Percentiles rank a stretch among this genome's conserved stretches.
Conservation (phyloP, 345 rosid genomes). For the Excoecaria agallocha region DNA sequence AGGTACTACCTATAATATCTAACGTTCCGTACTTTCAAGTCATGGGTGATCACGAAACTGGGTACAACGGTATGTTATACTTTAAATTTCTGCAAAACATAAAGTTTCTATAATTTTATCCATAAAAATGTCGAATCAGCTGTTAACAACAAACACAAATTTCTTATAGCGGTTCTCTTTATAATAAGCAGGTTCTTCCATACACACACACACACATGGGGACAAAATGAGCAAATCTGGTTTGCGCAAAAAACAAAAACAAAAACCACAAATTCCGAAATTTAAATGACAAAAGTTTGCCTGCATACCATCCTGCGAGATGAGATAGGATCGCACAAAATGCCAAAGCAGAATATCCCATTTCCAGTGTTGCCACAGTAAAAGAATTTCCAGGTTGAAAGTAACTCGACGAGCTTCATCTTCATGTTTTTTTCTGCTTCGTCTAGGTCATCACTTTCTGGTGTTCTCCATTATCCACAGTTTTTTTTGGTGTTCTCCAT, state of each 20-base stretch:
- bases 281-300: neutral
- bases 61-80: no score
- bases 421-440: neutral
- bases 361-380: neutral
- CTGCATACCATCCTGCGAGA: neutral
- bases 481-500: neutral
- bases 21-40: no score
- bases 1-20: no score
- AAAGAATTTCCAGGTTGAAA: neutral
- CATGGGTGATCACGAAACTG: no score
- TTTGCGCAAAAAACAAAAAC: neutral
- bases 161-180: no score
- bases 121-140: no score
- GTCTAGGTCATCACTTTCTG: neutral
- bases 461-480: neutral
- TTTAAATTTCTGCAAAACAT: no score
- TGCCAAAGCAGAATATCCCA: neutral
- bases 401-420: neutral
- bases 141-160: no score
- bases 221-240: neutral
- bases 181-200: no score
- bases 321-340: neutral
- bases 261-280: neutral
- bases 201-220: no score
- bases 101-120: no score